phyloP scores from a whole-genome alignment of 1,284 basidiomycete species.

The Naganishia liquefaciens region DNA sequence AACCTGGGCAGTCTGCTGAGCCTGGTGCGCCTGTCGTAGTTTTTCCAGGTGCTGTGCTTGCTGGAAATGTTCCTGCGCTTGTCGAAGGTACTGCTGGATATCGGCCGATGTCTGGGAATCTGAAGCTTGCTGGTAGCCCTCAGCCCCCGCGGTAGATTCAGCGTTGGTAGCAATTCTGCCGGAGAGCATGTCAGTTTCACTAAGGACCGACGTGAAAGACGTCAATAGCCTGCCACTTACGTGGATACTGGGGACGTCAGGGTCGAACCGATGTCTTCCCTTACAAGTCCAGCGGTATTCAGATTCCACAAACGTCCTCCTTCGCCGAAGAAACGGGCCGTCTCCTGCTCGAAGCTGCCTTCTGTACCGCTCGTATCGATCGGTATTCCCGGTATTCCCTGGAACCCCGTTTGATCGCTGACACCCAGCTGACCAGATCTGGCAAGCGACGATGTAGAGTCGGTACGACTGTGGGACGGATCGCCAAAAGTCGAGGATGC shows the following conservation, averaged over 20 bases:
- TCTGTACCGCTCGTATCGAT: neutral
- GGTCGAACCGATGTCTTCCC: constrained; percentile 20
- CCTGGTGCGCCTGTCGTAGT: constrained; percentile 33
- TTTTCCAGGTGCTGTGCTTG: constrained; percentile 34
- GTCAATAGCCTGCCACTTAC: neutral
- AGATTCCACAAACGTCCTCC: constrained; percentile 14
- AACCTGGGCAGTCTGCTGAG: constrained; percentile 27
- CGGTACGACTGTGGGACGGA: constrained; percentile 21
- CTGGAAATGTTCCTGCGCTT: constrained; percentile 34
- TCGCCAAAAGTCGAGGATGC: neutral
- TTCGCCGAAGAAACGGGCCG: neutral
- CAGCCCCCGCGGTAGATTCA: constrained; percentile 14
- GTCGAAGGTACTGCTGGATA: constrained; percentile 27
- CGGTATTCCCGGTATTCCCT: constrained; percentile 11
- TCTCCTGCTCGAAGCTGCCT: neutral
- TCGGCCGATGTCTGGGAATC: constrained; percentile 11
- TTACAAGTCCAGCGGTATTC: constrained; percentile 7
- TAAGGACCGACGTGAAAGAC: neutral
- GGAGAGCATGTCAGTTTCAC: neutral
- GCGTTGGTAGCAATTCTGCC: constrained; percentile 26
- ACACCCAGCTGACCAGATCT: constrained; percentile 1
- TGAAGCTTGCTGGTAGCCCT: constrained; percentile 1
- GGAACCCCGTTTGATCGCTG: constrained; percentile 7
- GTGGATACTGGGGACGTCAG: constrained; percentile 23
- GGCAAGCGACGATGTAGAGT: constrained; percentile 15